These are phyloP conservation scores for Apiospora arundinis DNA, from an alignment of 2,329 filamentous ascomycete genomes.

Conservation along the genomic window DNA sequence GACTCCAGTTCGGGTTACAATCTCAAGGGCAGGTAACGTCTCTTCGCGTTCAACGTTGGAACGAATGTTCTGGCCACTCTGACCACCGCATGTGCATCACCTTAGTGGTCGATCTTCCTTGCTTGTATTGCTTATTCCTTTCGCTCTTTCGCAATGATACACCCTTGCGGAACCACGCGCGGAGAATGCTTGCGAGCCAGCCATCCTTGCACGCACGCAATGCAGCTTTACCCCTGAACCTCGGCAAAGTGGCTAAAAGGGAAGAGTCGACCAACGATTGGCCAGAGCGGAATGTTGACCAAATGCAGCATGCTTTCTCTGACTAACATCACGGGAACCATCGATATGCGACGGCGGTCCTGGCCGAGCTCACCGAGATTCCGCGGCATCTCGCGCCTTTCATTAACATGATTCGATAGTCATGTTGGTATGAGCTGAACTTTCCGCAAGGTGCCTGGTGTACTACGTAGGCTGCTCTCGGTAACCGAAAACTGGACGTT, in stretches of 20 bases:
- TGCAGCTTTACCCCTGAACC: slow-evolving; percentile 20
- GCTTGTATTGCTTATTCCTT: not conserved
- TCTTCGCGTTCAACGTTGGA: not conserved
- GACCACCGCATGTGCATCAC: not conserved
- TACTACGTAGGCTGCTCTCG: no score
- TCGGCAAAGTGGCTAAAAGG: slow-evolving; percentile 27
- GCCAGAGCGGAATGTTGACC: slow-evolving; percentile 9
- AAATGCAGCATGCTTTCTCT: not conserved
- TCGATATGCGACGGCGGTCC: not conserved
- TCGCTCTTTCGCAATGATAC: no score
- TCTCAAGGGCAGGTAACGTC: not conserved
- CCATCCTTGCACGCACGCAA: not conserved
- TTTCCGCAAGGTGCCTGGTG: no score
- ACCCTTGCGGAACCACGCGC: no score
- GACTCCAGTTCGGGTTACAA: not conserved
- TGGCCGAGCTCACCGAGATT: not conserved
- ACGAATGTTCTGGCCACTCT: not conserved
- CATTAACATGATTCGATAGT: no score
- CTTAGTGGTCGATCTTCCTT: not conserved
- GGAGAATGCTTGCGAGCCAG: not conserved
- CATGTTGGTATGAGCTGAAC: no score
- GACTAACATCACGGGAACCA: not conserved
- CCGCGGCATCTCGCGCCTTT: no score
- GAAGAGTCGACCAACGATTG: slow-evolving; percentile 7
- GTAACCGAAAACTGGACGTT: no score